These are phyloP conservation scores for Dionaea muscipula DNA, from an alignment of 179 eudicot genomes.

Conservation along the genomic window DNA sequence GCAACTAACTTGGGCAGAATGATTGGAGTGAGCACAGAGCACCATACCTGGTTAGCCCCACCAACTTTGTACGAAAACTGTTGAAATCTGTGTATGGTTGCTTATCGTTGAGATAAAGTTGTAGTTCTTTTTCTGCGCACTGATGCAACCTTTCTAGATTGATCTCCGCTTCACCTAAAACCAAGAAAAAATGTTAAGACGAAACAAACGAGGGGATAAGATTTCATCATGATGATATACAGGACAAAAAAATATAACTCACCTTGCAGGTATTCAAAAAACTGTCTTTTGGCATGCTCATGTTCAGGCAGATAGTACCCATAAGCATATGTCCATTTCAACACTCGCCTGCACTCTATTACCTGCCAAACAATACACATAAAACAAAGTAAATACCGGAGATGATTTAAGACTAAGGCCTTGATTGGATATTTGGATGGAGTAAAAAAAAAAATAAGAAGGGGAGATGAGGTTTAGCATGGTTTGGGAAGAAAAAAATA, in stretches of 20 bases:
- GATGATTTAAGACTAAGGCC: neutral
- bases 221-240: too few relatives aligned
- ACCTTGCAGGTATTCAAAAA: slow-evolving; percentile 44
- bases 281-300: slow-evolving; percentile 22
- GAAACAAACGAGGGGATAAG: too few relatives aligned
- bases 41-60: slow-evolving; percentile 8
- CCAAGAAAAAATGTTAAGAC: neutral
- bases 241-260: neutral
- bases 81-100: neutral
- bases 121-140: slow-evolving; percentile 36
- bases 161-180: slow-evolving; percentile 39
- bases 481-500: too few relatives aligned
- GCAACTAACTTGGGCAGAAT: too few relatives aligned
- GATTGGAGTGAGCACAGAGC: too few relatives aligned
- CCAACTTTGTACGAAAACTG: slow-evolving; percentile 9
- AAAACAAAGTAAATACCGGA: neutral
- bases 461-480: too few relatives aligned
- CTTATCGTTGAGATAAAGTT: slow-evolving; percentile 7
- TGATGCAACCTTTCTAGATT: slow-evolving; percentile 40
- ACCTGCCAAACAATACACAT: slow-evolving; percentile 18
- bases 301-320: slow-evolving; percentile 34
- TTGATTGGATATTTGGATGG: too few relatives aligned
- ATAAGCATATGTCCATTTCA: slow-evolving; percentile 48
- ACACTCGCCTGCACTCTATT: slow-evolving; percentile 44
- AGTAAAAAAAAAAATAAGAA: too few relatives aligned